These are phyloP conservation scores for Termitomyces sp. DNA, from an alignment of 768 basidiomycete species.

Conservation along the genomic window DNA sequence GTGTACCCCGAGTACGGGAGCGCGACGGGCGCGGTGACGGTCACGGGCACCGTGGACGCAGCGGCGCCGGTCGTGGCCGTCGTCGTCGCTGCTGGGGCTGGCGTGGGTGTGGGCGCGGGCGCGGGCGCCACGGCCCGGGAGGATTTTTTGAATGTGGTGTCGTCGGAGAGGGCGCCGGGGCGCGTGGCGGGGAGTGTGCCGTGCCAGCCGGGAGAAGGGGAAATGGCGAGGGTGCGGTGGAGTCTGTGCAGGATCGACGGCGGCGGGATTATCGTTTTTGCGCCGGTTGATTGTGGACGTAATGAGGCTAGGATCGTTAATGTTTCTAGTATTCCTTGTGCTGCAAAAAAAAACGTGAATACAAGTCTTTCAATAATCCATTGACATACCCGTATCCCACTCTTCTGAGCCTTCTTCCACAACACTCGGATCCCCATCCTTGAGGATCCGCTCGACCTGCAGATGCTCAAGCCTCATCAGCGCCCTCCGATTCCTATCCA, in stretches of 20 bases:
- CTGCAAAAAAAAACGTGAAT: constrained; percentile 33
- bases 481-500: constrained; percentile 63
- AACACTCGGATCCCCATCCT: constrained; percentile 36
- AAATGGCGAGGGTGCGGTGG: constrained; percentile 63
- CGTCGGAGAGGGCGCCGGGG: constrained; percentile 64
- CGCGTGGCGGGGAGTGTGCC: constrained; percentile 64
- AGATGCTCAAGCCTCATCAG: constrained; percentile 62
- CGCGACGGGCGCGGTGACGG: constrained; percentile 18
- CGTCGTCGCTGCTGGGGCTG: constrained; percentile 17
- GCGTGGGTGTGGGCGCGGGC: neutral
- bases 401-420: constrained; percentile 75
- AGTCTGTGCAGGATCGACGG: constrained; percentile 64
- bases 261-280: constrained; percentile 59
- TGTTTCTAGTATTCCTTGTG: constrained; percentile 70
- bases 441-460: constrained; percentile 53
- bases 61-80: constrained; percentile 19
- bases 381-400: constrained; percentile 70
- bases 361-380: neutral
- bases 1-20: constrained; percentile 30
- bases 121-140: constrained; percentile 33
- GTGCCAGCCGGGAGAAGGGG: constrained; percentile 64
- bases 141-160: constrained; percentile 64
- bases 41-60: constrained; percentile 19
- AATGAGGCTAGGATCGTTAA: constrained; percentile 65
- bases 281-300: constrained; percentile 55